Conservation (phyloP, 75 land plant species). For the Sequoiadendron giganteum region DNA sequence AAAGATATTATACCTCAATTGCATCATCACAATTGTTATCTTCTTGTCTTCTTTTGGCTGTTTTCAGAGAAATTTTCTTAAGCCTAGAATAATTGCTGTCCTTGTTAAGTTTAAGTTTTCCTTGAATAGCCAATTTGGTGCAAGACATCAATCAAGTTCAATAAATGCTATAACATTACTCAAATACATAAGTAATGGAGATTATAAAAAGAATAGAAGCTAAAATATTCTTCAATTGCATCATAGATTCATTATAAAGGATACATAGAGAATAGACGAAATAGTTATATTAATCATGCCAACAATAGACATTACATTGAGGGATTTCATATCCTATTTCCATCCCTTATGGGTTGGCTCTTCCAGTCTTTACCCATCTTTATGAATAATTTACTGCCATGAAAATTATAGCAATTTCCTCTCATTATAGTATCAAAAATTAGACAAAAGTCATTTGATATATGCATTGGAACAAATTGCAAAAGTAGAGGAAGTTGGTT, state of each 20-base stretch:
- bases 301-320: not conserved
- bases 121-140: not conserved
- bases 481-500: not conserved
- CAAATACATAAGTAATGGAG: not conserved
- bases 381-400: not conserved
- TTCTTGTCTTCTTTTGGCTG: too few relatives aligned
- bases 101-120: too few relatives aligned
- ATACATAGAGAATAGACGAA: not conserved
- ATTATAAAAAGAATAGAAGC: not conserved
- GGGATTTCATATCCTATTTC: not conserved
- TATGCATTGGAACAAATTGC: not conserved
- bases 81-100: too few relatives aligned
- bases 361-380: not conserved
- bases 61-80: too few relatives aligned
- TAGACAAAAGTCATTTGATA: not conserved
- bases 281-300: not conserved
- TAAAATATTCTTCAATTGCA: not conserved
- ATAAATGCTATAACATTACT: not conserved
- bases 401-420: not conserved
- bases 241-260: not conserved
- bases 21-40: too few relatives aligned
- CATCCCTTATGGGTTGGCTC: not conserved
- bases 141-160: not conserved
- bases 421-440: not conserved
- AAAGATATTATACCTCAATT: too few relatives aligned